These are phyloP conservation scores for Pouteria glomerata DNA, from an alignment of 148 eudicot genomes.

Conservation along the genomic window DNA sequence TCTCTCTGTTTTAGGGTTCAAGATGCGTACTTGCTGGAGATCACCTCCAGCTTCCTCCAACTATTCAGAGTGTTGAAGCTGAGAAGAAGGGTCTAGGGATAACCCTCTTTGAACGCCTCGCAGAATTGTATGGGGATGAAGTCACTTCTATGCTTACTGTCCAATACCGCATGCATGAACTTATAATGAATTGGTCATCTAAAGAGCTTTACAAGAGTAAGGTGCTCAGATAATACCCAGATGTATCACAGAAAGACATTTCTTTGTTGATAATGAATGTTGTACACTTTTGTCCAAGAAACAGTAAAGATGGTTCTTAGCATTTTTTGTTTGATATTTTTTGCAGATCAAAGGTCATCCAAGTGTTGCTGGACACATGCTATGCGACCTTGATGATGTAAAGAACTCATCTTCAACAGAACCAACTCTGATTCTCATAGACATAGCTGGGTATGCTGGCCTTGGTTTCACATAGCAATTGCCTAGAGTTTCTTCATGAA, in stretches of 20 bases:
- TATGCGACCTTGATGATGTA: conserved; percentile 72
- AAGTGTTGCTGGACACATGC: conserved; percentile 84
- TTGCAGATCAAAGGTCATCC: conserved; percentile 81
- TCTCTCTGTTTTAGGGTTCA: conserved; percentile 57
- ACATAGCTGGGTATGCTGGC: conserved; percentile 69
- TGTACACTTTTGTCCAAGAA: not conserved
- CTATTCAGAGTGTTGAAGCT: conserved; percentile 89
- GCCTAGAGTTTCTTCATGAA: not conserved
- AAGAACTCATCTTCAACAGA: conserved; percentile 75
- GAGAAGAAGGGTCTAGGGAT: conserved; percentile 92
- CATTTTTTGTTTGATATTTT: not conserved
- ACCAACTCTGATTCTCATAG: conserved; percentile 78
- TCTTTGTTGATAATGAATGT: conserved; percentile 1
- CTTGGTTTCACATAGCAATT: not conserved
- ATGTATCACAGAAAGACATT: not conserved
- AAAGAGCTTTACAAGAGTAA: conserved; percentile 81
- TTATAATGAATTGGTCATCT: conserved; percentile 92
- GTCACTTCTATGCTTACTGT: conserved; percentile 93
- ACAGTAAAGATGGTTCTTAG: not conserved
- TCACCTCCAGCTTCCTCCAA: conserved; percentile 95
- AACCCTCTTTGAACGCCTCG: conserved; percentile 94
- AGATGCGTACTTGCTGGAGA: conserved; percentile 86
- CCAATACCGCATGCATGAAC: conserved; percentile 98
- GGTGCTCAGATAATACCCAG: conserved; percentile 33
- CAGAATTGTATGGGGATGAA: conserved; percentile 87